phyloP scores from a whole-genome alignment of 2,329 filamentous ascomycete genomes.

The Fusarium sp. region DNA sequence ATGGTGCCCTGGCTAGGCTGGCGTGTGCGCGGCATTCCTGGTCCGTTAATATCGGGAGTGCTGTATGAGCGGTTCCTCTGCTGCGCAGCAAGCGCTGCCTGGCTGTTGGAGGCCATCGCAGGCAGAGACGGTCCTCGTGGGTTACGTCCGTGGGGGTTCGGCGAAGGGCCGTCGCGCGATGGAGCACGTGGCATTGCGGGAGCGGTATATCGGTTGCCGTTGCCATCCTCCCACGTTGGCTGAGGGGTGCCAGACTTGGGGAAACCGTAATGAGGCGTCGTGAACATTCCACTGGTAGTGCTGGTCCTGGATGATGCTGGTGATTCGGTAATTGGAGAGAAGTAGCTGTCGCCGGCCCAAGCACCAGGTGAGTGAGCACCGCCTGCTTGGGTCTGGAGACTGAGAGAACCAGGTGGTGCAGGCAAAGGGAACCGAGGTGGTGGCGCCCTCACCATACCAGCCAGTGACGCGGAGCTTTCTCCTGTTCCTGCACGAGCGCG shows the following conservation, averaged over 20 bases:
- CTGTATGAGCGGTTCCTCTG: conserved; percentile 89
- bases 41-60: conserved; percentile 90
- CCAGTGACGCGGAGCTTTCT: conserved; percentile 72
- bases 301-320: conserved; percentile 81
- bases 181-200: conserved; percentile 84
- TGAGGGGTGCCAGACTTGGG: conserved; percentile 76
- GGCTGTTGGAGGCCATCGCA: conserved; percentile 69
- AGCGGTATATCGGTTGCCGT: conserved; percentile 85
- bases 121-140: conserved; percentile 83
- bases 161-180: conserved; percentile 79
- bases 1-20: conserved; percentile 67
- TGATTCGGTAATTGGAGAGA: conserved; percentile 86
- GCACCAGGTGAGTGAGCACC: conserved; percentile 68
- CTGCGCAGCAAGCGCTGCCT: conserved; percentile 66
- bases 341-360: conserved; percentile 83
- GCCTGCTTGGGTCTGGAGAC: conserved; percentile 70
- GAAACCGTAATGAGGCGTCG: conserved; percentile 69
- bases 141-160: conserved; percentile 72
- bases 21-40: conserved; percentile 66
- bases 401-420: conserved; percentile 68
- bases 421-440: conserved; percentile 79
- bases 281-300: conserved; percentile 78
- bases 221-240: conserved; percentile 76
- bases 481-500: conserved; percentile 80
- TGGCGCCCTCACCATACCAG: conserved; percentile 67